Percentiles rank a stretch among this genome's conserved stretches.
Evolutionary conservation across 208 protist genomes (phyloP).

Genomic region (Phytomonas francai): DNA sequence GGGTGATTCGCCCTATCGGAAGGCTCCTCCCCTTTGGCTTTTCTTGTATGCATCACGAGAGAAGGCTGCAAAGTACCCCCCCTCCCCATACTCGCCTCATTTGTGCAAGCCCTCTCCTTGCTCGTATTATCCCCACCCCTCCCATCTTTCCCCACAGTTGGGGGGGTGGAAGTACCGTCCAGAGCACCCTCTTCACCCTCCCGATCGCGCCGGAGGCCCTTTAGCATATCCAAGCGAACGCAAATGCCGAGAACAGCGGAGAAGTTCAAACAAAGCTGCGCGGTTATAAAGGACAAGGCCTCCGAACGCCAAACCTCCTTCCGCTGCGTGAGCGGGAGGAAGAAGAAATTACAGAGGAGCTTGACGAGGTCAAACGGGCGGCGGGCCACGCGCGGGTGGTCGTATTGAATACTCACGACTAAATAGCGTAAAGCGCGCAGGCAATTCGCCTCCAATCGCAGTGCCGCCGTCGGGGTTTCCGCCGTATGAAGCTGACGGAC

Average conservation of each 20-base stretch:
- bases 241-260: conserved; percentile 27
- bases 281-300: conserved; percentile 36
- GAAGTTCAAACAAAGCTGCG: conserved; percentile 32
- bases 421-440: conserved; percentile 39
- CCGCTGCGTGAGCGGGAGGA: conserved; percentile 30
- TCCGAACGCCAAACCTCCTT: conserved; percentile 68
- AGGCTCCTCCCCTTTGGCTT: no score
- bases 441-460: conserved; percentile 45
- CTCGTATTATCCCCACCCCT: no score
- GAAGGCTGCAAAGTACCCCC: no score
- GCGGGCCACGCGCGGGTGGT: conserved; percentile 28
- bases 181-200: no score
- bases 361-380: conserved; percentile 31
- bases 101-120: no score
- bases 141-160: no score
- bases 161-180: no score
- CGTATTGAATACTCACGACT: conserved; percentile 22
- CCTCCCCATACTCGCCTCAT: no score
- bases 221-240: conserved; percentile 31
- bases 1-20: no score
- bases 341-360: conserved; percentile 45
- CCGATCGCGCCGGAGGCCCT: no score
- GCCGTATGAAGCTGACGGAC: no score
- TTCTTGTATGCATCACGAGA: no score
- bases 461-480: conserved; percentile 26